phyloP scores from a whole-genome alignment of 768 basidiomycete genomes.

The Zangia roseola region DNA sequence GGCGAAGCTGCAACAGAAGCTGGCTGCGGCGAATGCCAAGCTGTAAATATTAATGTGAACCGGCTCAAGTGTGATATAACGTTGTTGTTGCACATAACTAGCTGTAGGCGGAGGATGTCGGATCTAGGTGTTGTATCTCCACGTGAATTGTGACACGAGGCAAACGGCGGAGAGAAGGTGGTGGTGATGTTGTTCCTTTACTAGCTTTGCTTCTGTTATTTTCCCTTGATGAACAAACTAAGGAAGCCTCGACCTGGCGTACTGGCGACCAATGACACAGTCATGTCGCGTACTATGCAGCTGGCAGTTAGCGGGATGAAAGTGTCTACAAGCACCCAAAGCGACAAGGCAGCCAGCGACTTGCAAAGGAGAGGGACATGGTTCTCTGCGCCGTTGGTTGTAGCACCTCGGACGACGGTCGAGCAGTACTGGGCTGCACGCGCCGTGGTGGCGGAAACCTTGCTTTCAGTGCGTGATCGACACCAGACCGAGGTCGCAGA shows the following conservation, averaged over 20 bases:
- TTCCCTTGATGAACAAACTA: conserved; percentile 23
- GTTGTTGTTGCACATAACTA: conserved; percentile 14
- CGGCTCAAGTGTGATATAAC: conserved; percentile 11
- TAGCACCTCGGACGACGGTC: conserved; percentile 26
- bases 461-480: conserved; percentile 46
- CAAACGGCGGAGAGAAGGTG: conserved; percentile 7
- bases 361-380: conserved; percentile 10
- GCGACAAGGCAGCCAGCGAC: neutral
- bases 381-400: conserved; percentile 21
- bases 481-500: conserved; percentile 51
- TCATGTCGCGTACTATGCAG: conserved; percentile 33
- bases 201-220: neutral
- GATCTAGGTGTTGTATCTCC: conserved; percentile 20
- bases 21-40: conserved; percentile 31
- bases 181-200: neutral
- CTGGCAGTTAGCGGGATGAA: conserved; percentile 19
- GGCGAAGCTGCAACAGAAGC: conserved; percentile 46
- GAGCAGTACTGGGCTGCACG: conserved; percentile 72
- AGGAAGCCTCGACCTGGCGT: conserved; percentile 19
- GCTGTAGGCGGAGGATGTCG: conserved; percentile 5
- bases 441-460: conserved; percentile 62
- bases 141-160: conserved; percentile 13
- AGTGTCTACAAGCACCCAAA: neutral
- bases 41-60: conserved; percentile 6
- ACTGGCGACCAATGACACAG: neutral